These are phyloP conservation scores for Camellia oleifera DNA, from an alignment of 179 eudicot species.

Conservation along the genomic window DNA sequence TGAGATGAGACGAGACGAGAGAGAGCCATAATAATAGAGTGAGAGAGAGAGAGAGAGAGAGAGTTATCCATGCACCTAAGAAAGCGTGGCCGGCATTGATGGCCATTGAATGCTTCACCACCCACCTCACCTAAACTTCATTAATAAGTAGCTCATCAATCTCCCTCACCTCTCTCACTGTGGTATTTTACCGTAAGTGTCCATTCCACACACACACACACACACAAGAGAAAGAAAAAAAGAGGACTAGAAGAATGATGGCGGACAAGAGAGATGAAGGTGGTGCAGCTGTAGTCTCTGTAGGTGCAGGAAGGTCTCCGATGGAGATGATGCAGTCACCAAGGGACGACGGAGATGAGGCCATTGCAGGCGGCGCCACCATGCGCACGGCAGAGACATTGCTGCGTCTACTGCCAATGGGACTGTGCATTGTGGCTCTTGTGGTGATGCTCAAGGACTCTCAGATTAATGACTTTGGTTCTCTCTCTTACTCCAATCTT, in stretches of 20 bases:
- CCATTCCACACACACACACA: not conserved
- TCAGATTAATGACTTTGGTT: constrained; percentile 63
- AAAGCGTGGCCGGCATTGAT: constrained; percentile 28
- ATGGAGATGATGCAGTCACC: not conserved
- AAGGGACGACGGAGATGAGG: constrained; percentile 7
- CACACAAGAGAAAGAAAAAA: constrained; percentile 2
- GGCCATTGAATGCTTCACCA: constrained; percentile 24
- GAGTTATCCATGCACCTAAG: constrained; percentile 21
- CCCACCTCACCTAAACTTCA: constrained; percentile 16
- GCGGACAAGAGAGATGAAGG: constrained; percentile 14
- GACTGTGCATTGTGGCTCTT: constrained; percentile 64
- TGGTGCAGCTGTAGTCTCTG: not conserved
- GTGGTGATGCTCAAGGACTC: constrained; percentile 81
- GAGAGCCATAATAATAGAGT: not conserved
- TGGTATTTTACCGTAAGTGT: too few species aligned
- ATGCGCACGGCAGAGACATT: constrained; percentile 73
- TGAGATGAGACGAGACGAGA: not conserved
- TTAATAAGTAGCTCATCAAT: constrained; percentile 5
- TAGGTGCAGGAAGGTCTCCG: not conserved
- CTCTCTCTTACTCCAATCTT: constrained; percentile 70
- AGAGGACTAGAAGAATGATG: constrained; percentile 4
- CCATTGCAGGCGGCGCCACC: constrained; percentile 30
- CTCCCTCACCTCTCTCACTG: not conserved
- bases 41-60: not conserved
- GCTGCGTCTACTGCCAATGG: constrained; percentile 70